Evolutionary conservation across 2,329 filamentous ascomycete species (phyloP), one percentile per base, ranked within the genome.

Genomic region (Aureobasidium musti): DNA sequence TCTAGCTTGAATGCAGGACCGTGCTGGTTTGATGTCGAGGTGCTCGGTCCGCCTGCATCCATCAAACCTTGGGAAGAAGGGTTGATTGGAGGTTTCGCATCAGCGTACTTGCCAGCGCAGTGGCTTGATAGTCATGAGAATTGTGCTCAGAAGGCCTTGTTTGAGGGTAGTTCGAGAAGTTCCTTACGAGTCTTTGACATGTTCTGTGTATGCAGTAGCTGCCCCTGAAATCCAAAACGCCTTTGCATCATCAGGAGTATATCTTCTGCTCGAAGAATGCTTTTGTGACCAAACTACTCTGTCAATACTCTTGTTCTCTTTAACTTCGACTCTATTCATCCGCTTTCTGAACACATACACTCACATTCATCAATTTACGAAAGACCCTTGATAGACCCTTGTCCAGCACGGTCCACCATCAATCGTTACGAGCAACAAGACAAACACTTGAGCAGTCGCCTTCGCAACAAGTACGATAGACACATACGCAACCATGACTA

Each of bases 401-500:
- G 17, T 8, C n/a, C 57, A 23, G 56, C 56, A 60, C 56, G 56
- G 56, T 60, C 56, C 56, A 60, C 17, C 23, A 13, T 21, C n/a
- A 10, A 60, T 26, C 56, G 35, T 30, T 26, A 52, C 7, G 19
- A 50, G 30, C 45, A 41, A n/a, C 8, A 26, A 45, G 26, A 26
- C 41, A 26, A 26, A 21, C 28, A 23, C 8, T 61, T 6, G 57
- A 49, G 13, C 41, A 14, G 57, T 37, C 54, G 30, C 54, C 14
- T 33, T 35, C 21, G 17, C 30, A 63, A 43, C 23, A 57, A 43
- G 7, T 8, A 45, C 21, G 5, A 39, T 7, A 28, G 21, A 28
- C 17, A 41, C 13, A 41, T 14, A n/a, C 28, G 21, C 63, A 50
- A 66, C 28, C 65, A 71, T 71, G 69, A 35, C 70, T 39, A 67